Evolutionary conservation across 106 monocot genomes (phyloP).

Genomic region (Triglochin maritima): DNA sequence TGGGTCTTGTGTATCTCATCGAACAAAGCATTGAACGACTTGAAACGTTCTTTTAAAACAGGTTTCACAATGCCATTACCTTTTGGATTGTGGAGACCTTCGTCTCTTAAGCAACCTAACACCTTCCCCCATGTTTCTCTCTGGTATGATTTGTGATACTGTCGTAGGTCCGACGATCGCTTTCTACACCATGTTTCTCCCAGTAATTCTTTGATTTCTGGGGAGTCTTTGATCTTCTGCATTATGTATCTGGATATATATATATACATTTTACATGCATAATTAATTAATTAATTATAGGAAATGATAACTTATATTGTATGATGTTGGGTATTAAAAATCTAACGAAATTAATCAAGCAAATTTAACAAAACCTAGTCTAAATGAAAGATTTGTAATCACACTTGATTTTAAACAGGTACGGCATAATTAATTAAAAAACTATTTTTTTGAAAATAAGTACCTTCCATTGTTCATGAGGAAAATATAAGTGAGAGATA

Average conservation of each 20-base stretch:
- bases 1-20: slow-evolving; percentile 36
- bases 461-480: slow-evolving; percentile 80
- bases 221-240: slow-evolving; percentile 47
- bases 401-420: no score
- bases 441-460: not conserved
- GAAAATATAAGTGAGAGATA: slow-evolving; percentile 43
- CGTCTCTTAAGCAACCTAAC: slow-evolving; percentile 20
- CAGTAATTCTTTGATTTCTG: slow-evolving; percentile 36
- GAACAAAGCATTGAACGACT: slow-evolving; percentile 24
- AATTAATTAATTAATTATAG: not conserved
- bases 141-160: slow-evolving; percentile 31
- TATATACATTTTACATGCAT: not conserved
- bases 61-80: slow-evolving; percentile 9
- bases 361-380: no score
- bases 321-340: no score
- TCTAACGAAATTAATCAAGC: no score
- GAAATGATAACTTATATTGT: no score
- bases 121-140: slow-evolving; percentile 30
- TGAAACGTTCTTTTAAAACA: slow-evolving; percentile 25
- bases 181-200: slow-evolving; percentile 22
- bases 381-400: no score
- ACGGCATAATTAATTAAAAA: no score
- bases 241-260: slow-evolving; percentile 33
- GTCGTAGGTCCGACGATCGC: slow-evolving; percentile 20
- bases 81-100: slow-evolving; percentile 6